Percentiles rank a stretch among this genome's conserved stretches.
Conservation (phyloP, 192 early-diverging fungal genomes). For the Coemansia sp. region DNA sequence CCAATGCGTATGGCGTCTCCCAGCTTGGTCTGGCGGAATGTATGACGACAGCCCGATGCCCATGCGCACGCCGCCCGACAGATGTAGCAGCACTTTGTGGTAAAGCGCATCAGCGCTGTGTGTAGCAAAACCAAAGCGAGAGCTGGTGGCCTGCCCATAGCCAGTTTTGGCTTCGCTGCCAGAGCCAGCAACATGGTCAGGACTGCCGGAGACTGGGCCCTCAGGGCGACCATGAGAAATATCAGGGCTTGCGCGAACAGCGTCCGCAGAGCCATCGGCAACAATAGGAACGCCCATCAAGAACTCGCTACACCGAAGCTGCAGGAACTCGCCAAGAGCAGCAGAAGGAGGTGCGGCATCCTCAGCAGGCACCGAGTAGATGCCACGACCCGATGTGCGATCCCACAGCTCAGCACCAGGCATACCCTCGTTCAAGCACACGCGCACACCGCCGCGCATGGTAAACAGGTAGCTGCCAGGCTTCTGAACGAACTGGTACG, state of each 20-base stretch:
- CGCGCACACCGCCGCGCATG: slow-evolving; percentile 51
- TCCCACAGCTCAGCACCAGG: slow-evolving; percentile 52
- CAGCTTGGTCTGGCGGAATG: slow-evolving; percentile 35
- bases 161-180: too few species aligned
- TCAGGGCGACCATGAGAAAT: too few species aligned
- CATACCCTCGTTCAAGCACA: slow-evolving; percentile 50
- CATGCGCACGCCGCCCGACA: slow-evolving; percentile 50
- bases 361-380: slow-evolving; percentile 45
- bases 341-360: slow-evolving; percentile 31
- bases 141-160: slow-evolving; percentile 18
- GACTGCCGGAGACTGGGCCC: too few species aligned
- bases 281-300: slow-evolving; percentile 54
- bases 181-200: too few species aligned
- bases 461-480: slow-evolving; percentile 50
- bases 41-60: slow-evolving; percentile 51
- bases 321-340: slow-evolving; percentile 45
- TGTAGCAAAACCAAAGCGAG: slow-evolving; percentile 44
- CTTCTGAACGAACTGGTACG: slow-evolving; percentile 51
- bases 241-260: too few species aligned
- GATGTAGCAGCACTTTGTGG: slow-evolving; percentile 48
- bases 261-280: slow-evolving; percentile 13
- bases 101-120: slow-evolving; percentile 38
- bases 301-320: slow-evolving; percentile 50
- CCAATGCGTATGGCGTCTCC: slow-evolving; percentile 50
- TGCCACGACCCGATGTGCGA: slow-evolving; percentile 33